Evolutionary conservation across 345 rosid species (phyloP).

Genomic region (Citrus sinensis): DVS_A1.0 CM039163.1:381001-381500

Average conservation of each 20-base stretch:
- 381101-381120: slow-evolving; percentile 46
- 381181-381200: slow-evolving; percentile 75
- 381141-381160: slow-evolving; percentile 82
- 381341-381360: slow-evolving; percentile 71
- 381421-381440: slow-evolving; percentile 12
- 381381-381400: slow-evolving; percentile 80
- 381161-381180: slow-evolving; percentile 81
- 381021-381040: background rate
- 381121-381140: slow-evolving; percentile 97
- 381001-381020: background rate
- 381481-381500: slow-evolving; percentile 68
- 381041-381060: background rate
- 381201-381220: slow-evolving; percentile 81
- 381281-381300: slow-evolving; percentile 51
- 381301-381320: slow-evolving; percentile 89
- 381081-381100: background rate
- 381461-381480: slow-evolving; percentile 24
- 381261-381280: slow-evolving; percentile 5
- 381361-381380: slow-evolving; percentile 86
- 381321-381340: slow-evolving; percentile 78
- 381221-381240: slow-evolving; percentile 76
- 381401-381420: slow-evolving; percentile 60
- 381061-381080: background rate
- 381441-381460: background rate
- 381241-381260: slow-evolving; percentile 50